Evolutionary conservation across 75 land plant genomes (phyloP).

Genomic region (Selaginella tamariscina): DNA sequence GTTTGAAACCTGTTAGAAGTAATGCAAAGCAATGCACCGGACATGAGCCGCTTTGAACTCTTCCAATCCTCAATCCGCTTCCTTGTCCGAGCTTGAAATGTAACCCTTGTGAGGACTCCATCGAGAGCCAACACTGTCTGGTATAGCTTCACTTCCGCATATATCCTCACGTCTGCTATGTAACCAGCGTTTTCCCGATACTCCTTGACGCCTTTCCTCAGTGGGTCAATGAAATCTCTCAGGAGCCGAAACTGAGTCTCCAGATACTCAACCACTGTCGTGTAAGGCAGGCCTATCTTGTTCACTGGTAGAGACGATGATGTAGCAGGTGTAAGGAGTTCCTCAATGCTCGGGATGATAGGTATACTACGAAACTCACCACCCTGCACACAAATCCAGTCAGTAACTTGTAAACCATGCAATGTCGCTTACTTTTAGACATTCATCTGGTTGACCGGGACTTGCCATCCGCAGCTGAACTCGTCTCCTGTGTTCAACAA

Average conservation of each 20-base stretch:
- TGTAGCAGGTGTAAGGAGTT: neutral
- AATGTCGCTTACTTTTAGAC: neutral
- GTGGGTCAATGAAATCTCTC: constrained; percentile 13
- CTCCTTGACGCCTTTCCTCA: constrained; percentile 9
- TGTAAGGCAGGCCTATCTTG: constrained; percentile 13
- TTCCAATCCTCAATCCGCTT: neutral
- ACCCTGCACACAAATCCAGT: neutral
- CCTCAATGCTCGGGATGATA: constrained; percentile 5
- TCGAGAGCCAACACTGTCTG: too few relatives aligned
- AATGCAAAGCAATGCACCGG: neutral
- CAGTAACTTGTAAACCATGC: too few relatives aligned
- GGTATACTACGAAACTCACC: neutral
- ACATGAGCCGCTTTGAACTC: neutral
- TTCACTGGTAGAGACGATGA: constrained; percentile 15
- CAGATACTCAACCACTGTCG: constrained; percentile 12
- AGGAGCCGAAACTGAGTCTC: constrained; percentile 22
- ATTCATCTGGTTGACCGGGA: too few relatives aligned
- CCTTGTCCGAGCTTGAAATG: neutral
- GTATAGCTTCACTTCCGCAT: neutral
- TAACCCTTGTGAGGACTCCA: constrained; percentile 1
- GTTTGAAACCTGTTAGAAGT: too few relatives aligned
- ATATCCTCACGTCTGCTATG: neutral
- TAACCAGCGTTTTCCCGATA: neutral
- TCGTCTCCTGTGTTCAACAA: too few relatives aligned
- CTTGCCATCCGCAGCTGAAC: neutral